Base-by-base conservation (phyloP, 1,139 yeast genomes). In the Blastobotrys apis region DNA sequence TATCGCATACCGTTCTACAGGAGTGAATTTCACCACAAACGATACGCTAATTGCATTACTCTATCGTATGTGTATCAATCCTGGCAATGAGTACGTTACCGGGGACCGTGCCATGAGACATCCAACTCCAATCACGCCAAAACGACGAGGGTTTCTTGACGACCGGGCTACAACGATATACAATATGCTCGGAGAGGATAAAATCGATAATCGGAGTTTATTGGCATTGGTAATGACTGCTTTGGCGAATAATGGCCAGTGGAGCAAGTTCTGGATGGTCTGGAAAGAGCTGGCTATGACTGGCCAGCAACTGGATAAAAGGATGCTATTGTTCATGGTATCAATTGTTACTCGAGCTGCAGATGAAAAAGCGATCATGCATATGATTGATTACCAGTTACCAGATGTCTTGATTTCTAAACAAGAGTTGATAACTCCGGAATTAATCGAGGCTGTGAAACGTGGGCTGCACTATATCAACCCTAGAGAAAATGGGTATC, bases 181-280 rank as follows among this genome's bases (percentile, higher is more conserved):
- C 23, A 45, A 49, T 12, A 49, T 52, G 27, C 53, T 20, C 44
- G 47, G 12, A 42, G 49, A 17, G n/a, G 34, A 42, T 20, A 35
- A 44, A 38, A 30, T 35, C 39, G 43, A 41, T 34, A 39, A 49
- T 26, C 53, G 54, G 23, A 45, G 54, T 6, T 50, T 60, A 35
- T 50, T 69, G 19, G 51, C 64, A 2, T 51, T 70, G 39, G 56
- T 66, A 13, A 52, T 72, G 23, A 57, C 71, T 0, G 60, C 70
- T 2, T 62, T 64, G 40, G 68, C 67, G 17, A 71, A 71, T 47
- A 60, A 64, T n/a, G 52, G 53, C 17, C 55, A 59, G n/a, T 70
- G 71, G 69, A 51, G 51, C 12, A 53, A 59, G 21, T 63, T 69
- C 44, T 66, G 67, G 62, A 52, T 58, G 3, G 52, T 68, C 2